Percentiles rank a stretch among this genome's conserved stretches.
Evolutionary conservation across 352 stramenopile genomes (phyloP).

Genomic region (Pythium insidiosum): DNA sequence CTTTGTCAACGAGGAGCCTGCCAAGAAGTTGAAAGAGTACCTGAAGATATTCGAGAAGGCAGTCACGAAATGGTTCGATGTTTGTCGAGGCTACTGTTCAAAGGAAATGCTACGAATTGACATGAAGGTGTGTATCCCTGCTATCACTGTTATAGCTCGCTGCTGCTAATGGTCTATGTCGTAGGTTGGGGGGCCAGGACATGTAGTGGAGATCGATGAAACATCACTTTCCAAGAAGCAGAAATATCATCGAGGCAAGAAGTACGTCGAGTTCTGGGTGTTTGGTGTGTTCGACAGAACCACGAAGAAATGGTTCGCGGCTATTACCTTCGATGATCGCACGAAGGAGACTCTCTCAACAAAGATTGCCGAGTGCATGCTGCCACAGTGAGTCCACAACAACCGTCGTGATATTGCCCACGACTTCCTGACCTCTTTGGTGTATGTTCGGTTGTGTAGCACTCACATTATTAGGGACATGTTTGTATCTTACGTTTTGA

Average conservation of each 20-base stretch:
- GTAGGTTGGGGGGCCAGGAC: conserved; percentile 3
- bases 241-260: conserved; percentile 9
- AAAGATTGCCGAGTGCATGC: background rate
- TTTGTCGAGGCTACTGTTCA: background rate
- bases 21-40: too few relatives aligned
- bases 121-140: conserved; percentile 3
- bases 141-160: conserved; percentile 6
- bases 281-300: conserved; percentile 12
- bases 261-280: conserved; percentile 13
- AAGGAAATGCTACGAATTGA: background rate
- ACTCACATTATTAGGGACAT: conserved; percentile 2
- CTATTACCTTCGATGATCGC: conserved; percentile 8
- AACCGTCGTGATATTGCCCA: background rate
- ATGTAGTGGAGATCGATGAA: conserved; percentile 19
- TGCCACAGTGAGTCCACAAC: background rate
- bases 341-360: conserved; percentile 7
- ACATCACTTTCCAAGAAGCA: conserved; percentile 13
- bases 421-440: background rate
- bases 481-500: conserved; percentile 1
- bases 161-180: background rate
- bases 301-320: conserved; percentile 13
- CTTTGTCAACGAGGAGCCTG: too few relatives aligned
- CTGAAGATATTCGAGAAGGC: too few relatives aligned
- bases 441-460: background rate
- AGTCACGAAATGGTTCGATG: background rate